Conservation (phyloP, 352 stramenopile genomes). For the Pythium rhizo-oryzae region DNA sequence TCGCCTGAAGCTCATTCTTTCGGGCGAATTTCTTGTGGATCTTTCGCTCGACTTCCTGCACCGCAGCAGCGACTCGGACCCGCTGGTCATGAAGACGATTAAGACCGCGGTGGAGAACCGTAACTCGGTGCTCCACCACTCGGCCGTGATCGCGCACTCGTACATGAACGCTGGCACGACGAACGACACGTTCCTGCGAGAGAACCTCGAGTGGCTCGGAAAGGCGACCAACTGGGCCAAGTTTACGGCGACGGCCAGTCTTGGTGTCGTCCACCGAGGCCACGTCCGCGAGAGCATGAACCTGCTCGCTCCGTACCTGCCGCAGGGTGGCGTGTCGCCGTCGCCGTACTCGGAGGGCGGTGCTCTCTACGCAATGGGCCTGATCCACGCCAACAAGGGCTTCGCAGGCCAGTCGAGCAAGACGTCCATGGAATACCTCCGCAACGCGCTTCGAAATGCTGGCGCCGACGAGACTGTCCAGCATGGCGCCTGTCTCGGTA, state of each 20-base stretch:
- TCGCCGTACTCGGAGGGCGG: constrained; percentile 98
- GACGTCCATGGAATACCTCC: constrained; percentile 85
- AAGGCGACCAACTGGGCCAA: constrained; percentile 99
- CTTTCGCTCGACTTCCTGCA: constrained; percentile 94
- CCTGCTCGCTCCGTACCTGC: constrained; percentile 97
- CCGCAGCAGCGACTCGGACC: constrained; percentile 89
- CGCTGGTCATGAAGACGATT: constrained; percentile 94
- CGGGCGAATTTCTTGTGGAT: constrained; percentile 91
- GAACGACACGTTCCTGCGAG: constrained; percentile 96
- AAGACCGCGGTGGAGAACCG: constrained; percentile 94
- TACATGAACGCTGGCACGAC: constrained; percentile 99
- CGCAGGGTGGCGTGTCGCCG: constrained; percentile 81
- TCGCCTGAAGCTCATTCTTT: constrained; percentile 90
- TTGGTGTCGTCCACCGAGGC: constrained; percentile 98
- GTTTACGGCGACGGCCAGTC: constrained; percentile 97
- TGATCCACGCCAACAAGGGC: constrained; percentile 98
- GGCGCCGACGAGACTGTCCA: constrained; percentile 97
- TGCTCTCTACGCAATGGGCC: constrained; percentile 96
- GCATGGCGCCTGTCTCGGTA: constrained; percentile 97
- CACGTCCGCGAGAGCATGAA: constrained; percentile 99
- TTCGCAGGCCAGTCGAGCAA: constrained; percentile 84
- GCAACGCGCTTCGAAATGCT: constrained; percentile 81
- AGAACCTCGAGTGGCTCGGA: constrained; percentile 99
- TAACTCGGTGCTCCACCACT: constrained; percentile 98
- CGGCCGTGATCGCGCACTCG: constrained; percentile 95